Evolutionary conservation across 202 grass and related monocot species (phyloP).

Genomic region (Schoenoplectus triqueter): DNA sequence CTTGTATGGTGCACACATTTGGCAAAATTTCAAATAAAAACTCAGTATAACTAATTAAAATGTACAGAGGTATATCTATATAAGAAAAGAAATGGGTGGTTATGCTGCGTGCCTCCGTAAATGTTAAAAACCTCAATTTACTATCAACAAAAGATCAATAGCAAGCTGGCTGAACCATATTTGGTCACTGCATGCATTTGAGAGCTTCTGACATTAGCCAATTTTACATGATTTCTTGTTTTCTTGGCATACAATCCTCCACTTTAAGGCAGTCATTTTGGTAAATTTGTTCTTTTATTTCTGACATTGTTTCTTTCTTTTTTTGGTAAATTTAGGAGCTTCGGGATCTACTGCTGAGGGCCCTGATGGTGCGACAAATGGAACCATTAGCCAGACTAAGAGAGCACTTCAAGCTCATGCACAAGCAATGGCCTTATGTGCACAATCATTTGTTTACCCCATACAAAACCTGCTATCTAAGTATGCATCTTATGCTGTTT

Average conservation of each 20-base stretch:
- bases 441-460: conserved; percentile 71
- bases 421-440: conserved; percentile 77
- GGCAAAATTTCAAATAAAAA: neutral
- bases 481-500: conserved; percentile 43
- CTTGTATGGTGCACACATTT: neutral
- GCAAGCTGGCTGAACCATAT: neutral
- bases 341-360: conserved; percentile 44
- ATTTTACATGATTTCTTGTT: conserved; percentile 8
- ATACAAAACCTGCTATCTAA: conserved; percentile 43
- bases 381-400: conserved; percentile 52
- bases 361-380: conserved; percentile 45
- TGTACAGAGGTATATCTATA: neutral
- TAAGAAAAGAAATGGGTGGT: neutral
- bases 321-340: conserved; percentile 32
- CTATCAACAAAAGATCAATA: conserved; percentile 2
- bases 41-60: neutral
- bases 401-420: conserved; percentile 65
- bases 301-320: conserved; percentile 14
- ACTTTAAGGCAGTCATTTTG: neutral
- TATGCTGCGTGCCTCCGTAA: neutral
- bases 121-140: neutral
- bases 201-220: neutral
- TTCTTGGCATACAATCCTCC: neutral
- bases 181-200: conserved; percentile 4
- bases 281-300: neutral